Evolutionary conservation across 2,329 filamentous ascomycete species (phyloP), one percentile per base, ranked within the genome.

Genomic region (Aspergillus sp.): DNA sequence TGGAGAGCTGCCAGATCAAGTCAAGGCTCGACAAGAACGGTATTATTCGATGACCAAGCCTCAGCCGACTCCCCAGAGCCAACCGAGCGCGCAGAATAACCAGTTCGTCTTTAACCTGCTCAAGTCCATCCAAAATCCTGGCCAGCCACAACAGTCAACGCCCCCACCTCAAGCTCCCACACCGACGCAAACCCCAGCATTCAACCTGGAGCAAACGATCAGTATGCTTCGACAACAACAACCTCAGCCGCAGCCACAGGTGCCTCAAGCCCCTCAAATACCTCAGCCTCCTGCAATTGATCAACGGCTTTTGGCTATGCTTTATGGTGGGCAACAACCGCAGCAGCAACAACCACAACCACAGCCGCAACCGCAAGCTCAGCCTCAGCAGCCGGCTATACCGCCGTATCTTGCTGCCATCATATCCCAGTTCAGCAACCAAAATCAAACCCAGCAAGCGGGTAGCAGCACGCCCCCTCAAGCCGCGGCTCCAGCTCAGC

Each of bases 1-100:
- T 61, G 79, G 79, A 38, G 71, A 79, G 48, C 65, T 76, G 24
- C 68, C 69, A 4, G 77, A 79, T 38, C 60, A 71, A 50, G 67
- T 76, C 44, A 76, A 74, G 68, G 65, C 63, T 51, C 74, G 78
- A 26, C 74, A 79, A 59, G 70, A 74, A 53, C 74, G 73, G 41
- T 78, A 78, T 53, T 76, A 73, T 62, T 63, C 72, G 5, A 66
- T 67, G 41, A 54, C 70, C 26, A 74, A 73, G 32, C 68, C 72
- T n/a, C 50, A 64, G 3, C 49, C 62, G 30, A 53, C 68, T 26
- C 68, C 61, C 45, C 62, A 65, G 26, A 62, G 58, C 47, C 50
- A 57, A 20, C 44, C 55, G 18, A 38, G 22, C 22, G 39, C 62
- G 38, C 65, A 66, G 44, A 59, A 66, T 22, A 65, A 61, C 32